Evolutionary conservation across 768 basidiomycete species (phyloP).

Genomic region (Mycena sanguinolenta): DNA sequence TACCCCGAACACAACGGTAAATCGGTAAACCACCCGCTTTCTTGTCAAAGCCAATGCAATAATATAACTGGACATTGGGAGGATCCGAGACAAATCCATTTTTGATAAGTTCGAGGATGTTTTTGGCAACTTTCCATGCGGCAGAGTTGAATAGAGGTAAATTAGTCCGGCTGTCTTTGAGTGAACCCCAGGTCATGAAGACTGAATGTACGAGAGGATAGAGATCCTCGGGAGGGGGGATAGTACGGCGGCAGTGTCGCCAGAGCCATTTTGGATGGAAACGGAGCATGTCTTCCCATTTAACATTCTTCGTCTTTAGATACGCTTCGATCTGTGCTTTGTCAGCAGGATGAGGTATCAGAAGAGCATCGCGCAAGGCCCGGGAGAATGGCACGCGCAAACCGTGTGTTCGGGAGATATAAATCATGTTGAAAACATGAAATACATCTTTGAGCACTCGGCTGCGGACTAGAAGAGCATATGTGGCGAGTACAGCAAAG

Average conservation of each 20-base stretch:
- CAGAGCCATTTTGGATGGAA: too few relatives aligned
- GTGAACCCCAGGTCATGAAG: slow-evolving; percentile 38
- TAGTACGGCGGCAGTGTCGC: slow-evolving; percentile 31
- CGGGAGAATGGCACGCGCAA: too few relatives aligned
- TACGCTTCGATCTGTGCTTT: too few relatives aligned
- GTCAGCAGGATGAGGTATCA: too few relatives aligned
- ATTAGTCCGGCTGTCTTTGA: slow-evolving; percentile 36
- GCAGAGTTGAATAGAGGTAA: slow-evolving; percentile 36
- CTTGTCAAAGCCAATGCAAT: slow-evolving; percentile 31
- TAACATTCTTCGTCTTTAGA: too few relatives aligned
- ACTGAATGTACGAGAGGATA: slow-evolving; percentile 33
- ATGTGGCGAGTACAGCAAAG: too few relatives aligned
- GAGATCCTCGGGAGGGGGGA: slow-evolving; percentile 40
- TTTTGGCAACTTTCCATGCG: slow-evolving; percentile 32
- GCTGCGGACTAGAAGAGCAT: too few relatives aligned
- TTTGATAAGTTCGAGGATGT: slow-evolving; percentile 40
- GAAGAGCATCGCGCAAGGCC: too few relatives aligned
- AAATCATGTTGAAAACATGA: too few relatives aligned
- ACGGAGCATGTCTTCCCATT: too few relatives aligned
- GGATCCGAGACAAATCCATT: slow-evolving; percentile 49
- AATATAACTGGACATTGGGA: slow-evolving; percentile 43
- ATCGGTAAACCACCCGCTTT: slow-evolving; percentile 39
- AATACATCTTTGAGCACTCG: too few relatives aligned
- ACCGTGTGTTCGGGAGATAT: too few relatives aligned
- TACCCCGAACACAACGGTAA: slow-evolving; percentile 48